Base-by-base conservation (phyloP, 148 eudicot genomes). In the Fagopyrum esculentum region DNA sequence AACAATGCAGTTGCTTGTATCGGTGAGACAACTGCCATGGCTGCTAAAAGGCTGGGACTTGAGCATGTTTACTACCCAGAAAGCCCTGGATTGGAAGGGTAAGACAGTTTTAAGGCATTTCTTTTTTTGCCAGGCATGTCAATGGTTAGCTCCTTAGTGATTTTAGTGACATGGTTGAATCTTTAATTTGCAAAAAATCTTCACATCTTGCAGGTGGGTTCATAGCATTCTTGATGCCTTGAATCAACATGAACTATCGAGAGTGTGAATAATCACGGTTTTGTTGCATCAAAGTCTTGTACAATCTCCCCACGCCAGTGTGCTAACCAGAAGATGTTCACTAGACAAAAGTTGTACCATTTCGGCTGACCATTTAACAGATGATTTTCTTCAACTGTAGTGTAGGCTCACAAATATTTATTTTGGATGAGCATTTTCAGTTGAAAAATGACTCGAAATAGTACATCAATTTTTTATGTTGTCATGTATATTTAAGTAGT, bases 81-180 rank as follows among this genome's bases (percentile, higher is more conserved):
- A 30, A 87, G 80, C 79, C 99, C 99, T 35, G 94, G 97, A 51
- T 77, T 95, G 66, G 96, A 92, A 79, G 99, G 99, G 97, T 95
- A 92, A 79, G 15, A 55, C 47, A 47, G 6, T 5, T 40, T 66
- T 15, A 9, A 22, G 16, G 71, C 48, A 5, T 16, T 7, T 29
- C 15, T 50, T 54, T 45, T 74, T 72, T 3, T 74, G 44, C 19
- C 55, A 66, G 50, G 77, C 48, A 19, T 54, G 48, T 74, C 15
- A 51, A 54, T n/a, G 8, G 43, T 52, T 26, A 48, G 8, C 73
- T 51, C 22, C 6, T 26, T 73, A 22, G 71, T 55, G 75, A 63
- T 43, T 35, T 17, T 35, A 74, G 30, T 44, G 19, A 76, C 3
- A 35, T 76, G 19, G 71, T 48, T 22, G 44, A 50, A 19, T 3